These are phyloP conservation scores for Malus sylvestris DNA, from an alignment of 306 rosid genomes.

Conservation along the genomic window DNA sequence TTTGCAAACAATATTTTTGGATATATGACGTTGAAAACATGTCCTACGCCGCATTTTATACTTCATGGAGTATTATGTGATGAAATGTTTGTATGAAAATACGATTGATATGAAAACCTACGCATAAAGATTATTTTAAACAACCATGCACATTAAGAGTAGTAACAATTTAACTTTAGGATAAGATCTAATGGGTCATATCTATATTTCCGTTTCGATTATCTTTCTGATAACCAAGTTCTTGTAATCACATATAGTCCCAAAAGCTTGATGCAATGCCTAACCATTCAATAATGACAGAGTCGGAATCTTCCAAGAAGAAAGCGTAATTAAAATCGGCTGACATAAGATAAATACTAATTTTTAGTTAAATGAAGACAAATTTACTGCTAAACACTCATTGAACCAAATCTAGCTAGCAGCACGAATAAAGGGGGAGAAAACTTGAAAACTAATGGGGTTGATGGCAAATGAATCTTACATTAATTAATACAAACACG, in stretches of 20 bases:
- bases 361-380: background rate
- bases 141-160: background rate
- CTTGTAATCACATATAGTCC: background rate
- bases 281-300: background rate
- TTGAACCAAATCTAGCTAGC: slow-evolving; percentile 6
- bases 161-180: background rate
- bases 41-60: no score
- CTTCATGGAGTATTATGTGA: no score
- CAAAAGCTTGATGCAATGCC: slow-evolving; percentile 1
- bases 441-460: background rate
- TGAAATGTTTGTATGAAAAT: no score
- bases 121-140: no score
- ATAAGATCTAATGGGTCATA: slow-evolving; percentile 1
- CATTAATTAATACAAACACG: background rate
- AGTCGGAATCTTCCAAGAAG: background rate
- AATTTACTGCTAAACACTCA: background rate
- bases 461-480: slow-evolving; percentile 4
- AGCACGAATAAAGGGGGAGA: background rate
- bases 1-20: background rate
- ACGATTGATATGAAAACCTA: no score
- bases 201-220: background rate
- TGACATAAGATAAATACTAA: background rate
- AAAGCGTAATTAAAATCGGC: background rate
- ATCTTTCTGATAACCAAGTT: background rate
- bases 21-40: no score